Evolutionary conservation across 306 rosid species (phyloP), one percentile per base, ranked within the genome.

Genomic region (Fragaria nilgerrensis): DNA sequence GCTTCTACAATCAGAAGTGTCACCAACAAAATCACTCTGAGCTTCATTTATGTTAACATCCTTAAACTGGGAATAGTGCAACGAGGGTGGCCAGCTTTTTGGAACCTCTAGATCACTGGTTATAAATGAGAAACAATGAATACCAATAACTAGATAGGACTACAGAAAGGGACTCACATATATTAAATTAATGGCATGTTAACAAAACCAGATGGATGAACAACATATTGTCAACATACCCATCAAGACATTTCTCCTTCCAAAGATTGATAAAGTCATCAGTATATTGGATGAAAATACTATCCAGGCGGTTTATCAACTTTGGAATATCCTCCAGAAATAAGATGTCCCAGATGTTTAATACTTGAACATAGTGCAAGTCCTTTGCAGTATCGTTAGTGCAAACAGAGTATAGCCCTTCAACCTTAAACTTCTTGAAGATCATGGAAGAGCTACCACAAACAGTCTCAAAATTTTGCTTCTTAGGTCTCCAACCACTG

Each of bases 271-370:
- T 76, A 75, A 83, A 93, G 41, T 82, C 83, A 50, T 84, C 90
- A 0, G 90, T 83, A 70, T 85, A 93, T 56, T 86, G 86, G 65
- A 75, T 85, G 73, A 85, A 87, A 76, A 93, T 85, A 67, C 67
- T 68, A 22, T 86, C 92, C 22, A 90, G 92, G 37, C 91, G 89
- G 68, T 79, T 85, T 61, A 76, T 79, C 76, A 93, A 70, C 70
- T 87, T 93, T 8, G 94, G 86, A 56, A 87, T 77, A 68, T 82
- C 87, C 70, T 93, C 94, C 1, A 14, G 74, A 61, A 86, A 83
- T 66, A 90, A 29, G 29, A 93, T 22, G 37, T 93, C 92, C 97
- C 97, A 93, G 45, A 93, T 81, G 86, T 81, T 93, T 58, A 93
- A 67, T 43, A 90, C 80, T 90, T 90, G 97, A 37, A 25, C 48